Base-by-base conservation (phyloP, 495 filamentous ascomycete genomes). In the Chaetomidium leptoderma region DNA sequence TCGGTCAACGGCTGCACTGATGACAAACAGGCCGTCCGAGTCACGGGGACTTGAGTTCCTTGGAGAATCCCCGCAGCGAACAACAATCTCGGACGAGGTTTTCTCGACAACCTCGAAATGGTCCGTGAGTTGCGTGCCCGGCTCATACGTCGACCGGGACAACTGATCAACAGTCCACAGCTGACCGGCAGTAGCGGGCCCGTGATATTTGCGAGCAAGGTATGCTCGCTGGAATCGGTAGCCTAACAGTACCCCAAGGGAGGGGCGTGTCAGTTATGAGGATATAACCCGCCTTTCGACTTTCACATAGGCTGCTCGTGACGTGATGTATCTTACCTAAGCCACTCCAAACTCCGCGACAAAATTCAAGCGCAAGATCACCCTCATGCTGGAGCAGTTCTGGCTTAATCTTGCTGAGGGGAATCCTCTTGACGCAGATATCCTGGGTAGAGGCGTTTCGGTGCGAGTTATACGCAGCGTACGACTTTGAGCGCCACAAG, bases 71-170 rank as follows among this genome's bases (percentile, higher is more conserved):
- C 86, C 87, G 64, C 83, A 85, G 17, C 87, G 81, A 29, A 89
- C 78, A 6, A 80, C 67, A 43, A 89, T 85, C 29, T 75, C 73
- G 26, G 79, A 79, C 8, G 81, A 74, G 17, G 78, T 81, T 68
- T 87, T 85, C 57, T 83, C 81, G 3, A 91, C 70, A 0, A 91
- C 86, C 69, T 91, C 85, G 68, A 91, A 90, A 70, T 91, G 86
- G 65, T 91, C 87, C 26, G 84, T 86, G 63, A 89, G 80, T 29
- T 80, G 67, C 21, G 86, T 86, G 26, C 86, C 86, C 36, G 78
- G 70, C 26, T 83, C 77, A 67, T 87, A 91, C 33, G 58, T 73
- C 29, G 75, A 80, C 17, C 63, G 47, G 21, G 75, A 63, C 1
- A 91, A 76, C 36, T 85, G 80, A 7, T 74, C 65, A 23, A 66